A percentile compares a stretch with the other conserved stretches of the same genome.
Conservation (phyloP, 345 rosid species). For the Viola odorata region DNA sequence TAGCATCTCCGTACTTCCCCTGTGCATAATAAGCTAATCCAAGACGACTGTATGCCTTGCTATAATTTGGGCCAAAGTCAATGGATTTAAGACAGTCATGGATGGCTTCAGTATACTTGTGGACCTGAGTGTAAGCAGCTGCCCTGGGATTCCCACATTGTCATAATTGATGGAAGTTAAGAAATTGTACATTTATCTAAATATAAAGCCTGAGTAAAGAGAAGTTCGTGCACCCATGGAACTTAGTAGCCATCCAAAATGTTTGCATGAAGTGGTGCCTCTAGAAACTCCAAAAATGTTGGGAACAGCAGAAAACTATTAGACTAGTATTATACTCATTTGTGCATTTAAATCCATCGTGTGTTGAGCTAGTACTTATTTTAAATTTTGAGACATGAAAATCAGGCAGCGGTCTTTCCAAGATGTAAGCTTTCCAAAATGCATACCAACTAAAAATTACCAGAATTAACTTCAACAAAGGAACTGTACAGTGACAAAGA, state of each 20-base stretch:
- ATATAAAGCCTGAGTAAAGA: neutral
- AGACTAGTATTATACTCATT: no score
- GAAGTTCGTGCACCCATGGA: no score
- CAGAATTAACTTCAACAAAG: no score
- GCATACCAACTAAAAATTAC: no score
- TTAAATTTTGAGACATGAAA: no score
- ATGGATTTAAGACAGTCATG: constrained; percentile 71
- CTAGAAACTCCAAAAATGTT: neutral
- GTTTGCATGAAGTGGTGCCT: neutral
- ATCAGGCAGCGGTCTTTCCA: no score
- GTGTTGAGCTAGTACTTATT: no score
- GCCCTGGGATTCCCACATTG: constrained; percentile 46
- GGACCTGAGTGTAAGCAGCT: constrained; percentile 76
- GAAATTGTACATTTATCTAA: neutral
- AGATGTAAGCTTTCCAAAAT: no score
- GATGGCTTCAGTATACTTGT: constrained; percentile 58
- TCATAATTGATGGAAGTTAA: constrained; percentile 7
- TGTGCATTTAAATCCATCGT: no score
- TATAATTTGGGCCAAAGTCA: constrained; percentile 69
- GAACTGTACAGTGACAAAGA: no score
- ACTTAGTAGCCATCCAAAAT: neutral
- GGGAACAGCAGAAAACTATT: neutral
- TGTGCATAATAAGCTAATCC: constrained; percentile 79
- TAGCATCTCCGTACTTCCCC: constrained; percentile 65
- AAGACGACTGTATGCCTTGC: constrained; percentile 88